A percentile compares a stretch with the other conserved stretches of the same genome.
phyloP scores from a whole-genome alignment of 83 land plant genomes.

The Picea abies region DNA sequence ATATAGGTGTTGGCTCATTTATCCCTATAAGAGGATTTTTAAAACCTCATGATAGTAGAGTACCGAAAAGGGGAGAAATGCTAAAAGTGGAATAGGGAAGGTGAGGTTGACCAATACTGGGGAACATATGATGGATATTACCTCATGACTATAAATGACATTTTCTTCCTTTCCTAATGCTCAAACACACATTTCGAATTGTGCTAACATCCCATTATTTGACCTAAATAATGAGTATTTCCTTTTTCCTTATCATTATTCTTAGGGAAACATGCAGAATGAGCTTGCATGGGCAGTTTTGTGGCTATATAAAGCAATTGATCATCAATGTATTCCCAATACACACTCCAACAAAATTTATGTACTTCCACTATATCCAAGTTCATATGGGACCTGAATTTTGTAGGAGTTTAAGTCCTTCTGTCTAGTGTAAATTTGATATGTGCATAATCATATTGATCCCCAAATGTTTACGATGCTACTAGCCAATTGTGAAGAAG shows the following conservation, averaged over 20 bases:
- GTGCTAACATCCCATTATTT: too few relatives aligned
- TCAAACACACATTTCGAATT: too few relatives aligned
- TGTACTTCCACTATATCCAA: slow-evolving; percentile 47
- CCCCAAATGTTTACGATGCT: not conserved
- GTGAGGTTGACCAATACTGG: slow-evolving; percentile 31
- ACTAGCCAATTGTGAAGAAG: not conserved
- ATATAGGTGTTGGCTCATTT: too few relatives aligned
- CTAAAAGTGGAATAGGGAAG: too few relatives aligned
- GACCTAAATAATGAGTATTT: too few relatives aligned
- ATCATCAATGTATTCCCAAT: slow-evolving; percentile 37
- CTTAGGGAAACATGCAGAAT: slow-evolving; percentile 31
- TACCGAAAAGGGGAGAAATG: too few relatives aligned
- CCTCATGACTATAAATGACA: too few relatives aligned
- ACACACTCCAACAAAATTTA: slow-evolving; percentile 45
- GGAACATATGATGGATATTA: slow-evolving; percentile 53
- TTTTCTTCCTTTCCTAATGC: too few relatives aligned
- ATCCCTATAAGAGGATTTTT: too few relatives aligned
- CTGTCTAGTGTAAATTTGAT: slow-evolving; percentile 52
- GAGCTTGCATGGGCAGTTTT: slow-evolving; percentile 84
- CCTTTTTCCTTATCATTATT: not conserved
- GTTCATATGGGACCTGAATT: slow-evolving; percentile 95
- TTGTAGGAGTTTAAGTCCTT: slow-evolving; percentile 79
- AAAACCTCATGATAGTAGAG: too few relatives aligned
- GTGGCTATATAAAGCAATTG: slow-evolving; percentile 72
- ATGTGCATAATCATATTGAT: not conserved